Evolutionary conservation across 768 basidiomycete genomes (phyloP), one percentile per base, ranked within the genome.

Genomic region (Asterophora lycoperdoides): DNA sequence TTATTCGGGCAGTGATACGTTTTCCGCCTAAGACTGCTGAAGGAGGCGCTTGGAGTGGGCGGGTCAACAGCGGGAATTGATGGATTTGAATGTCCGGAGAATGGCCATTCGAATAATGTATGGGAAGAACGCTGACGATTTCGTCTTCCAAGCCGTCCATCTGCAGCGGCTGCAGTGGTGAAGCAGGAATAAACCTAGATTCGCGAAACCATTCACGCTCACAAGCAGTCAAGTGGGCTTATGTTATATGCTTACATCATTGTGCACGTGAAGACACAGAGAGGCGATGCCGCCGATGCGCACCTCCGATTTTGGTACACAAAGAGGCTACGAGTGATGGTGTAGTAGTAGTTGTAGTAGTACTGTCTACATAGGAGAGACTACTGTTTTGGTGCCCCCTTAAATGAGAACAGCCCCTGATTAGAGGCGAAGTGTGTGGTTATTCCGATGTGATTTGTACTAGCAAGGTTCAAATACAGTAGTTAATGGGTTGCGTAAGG

Each of bases 41-140:
- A 26, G 90, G 89, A 5, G 90, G 89, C 3, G 75, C 76, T 65
- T 86, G 85, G 2, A 93, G 71, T 8, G 88, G 82, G 20, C 87
- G 77, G 8, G 75, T 81, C 2, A 89, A 70, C 7, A 93, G 75
- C 5, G 91, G 90, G 57, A 83, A 92, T 56, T 93, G 90, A 57
- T 91, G 88, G 4, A 92, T 65, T 32, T 91, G 87, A 33, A 93
- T 63, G 59, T 83, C 76, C 2, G 84, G 78, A 29, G 69, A 62
- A 17, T 86, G 76, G 13, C 68, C 64, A 61, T 84, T 79, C 34
- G 86, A 84, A 55, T 77, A 81, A 56, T 83, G 84, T 45, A 93
- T 77, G 32, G 90, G 90, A 44, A 93, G 71, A 41, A 81, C 70
- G 56, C 72, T 71, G 51, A 90, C 73, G 47, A 89, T 65, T 56